Conservation (phyloP, 169 alveolate genomes). For the Plasmodium ovale region DNA sequence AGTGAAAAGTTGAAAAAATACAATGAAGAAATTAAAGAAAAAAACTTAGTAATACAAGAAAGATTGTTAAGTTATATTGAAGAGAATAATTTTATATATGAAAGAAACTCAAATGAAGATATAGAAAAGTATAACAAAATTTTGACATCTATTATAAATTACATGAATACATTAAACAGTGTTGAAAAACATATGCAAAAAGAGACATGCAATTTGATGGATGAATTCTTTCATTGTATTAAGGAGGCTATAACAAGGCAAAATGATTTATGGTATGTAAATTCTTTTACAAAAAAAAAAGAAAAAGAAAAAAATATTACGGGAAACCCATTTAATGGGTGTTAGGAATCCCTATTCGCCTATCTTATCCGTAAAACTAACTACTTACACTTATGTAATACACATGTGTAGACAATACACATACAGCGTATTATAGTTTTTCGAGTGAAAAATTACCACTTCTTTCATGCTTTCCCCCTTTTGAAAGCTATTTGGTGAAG, state of each 20-base stretch:
- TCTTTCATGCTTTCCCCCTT: neutral
- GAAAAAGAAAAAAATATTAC: no score
- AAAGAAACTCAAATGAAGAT: slow-evolving; percentile 29
- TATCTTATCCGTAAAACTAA: no score
- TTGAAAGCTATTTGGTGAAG: slow-evolving; percentile 24
- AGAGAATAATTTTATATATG: slow-evolving; percentile 21
- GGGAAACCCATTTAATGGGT: no score
- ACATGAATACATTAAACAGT: slow-evolving; percentile 41
- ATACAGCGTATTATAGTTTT: no score
- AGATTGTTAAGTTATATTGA: slow-evolving; percentile 32
- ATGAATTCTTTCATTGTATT: slow-evolving; percentile 42
- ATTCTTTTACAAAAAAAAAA: no score
- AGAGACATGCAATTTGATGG: slow-evolving; percentile 23
- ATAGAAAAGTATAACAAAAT: slow-evolving; percentile 15
- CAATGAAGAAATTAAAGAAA: slow-evolving; percentile 58
- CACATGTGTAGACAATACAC: no score
- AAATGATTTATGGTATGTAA: slow-evolving; percentile 39
- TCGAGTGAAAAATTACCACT: neutral
- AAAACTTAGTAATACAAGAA: slow-evolving; percentile 28
- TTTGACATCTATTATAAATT: slow-evolving; percentile 20
- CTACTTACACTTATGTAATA: no score
- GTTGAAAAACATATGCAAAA: slow-evolving; percentile 20
- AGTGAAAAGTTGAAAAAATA: slow-evolving; percentile 11
- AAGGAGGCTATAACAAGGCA: slow-evolving; percentile 54
- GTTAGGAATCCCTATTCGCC: no score